phyloP scores from a whole-genome alignment of 1,284 basidiomycete species.

The Rhodotorula sp. region DNA sequence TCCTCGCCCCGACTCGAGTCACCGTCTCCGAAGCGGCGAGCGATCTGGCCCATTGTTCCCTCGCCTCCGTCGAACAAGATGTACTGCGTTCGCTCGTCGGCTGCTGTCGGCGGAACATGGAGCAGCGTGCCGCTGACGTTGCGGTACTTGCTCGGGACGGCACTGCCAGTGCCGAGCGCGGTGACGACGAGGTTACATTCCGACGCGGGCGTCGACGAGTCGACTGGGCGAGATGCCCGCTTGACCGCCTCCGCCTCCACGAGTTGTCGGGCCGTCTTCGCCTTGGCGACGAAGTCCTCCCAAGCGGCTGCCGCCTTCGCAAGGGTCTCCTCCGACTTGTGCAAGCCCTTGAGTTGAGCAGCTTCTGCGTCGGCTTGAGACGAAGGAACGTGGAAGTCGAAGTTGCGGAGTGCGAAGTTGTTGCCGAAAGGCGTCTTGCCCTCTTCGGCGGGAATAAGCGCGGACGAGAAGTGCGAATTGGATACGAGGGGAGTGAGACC shows the following conservation, averaged over 20 bases:
- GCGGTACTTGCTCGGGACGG: constrained; percentile 75
- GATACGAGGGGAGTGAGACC: constrained; percentile 25
- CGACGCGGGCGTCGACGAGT: constrained; percentile 41
- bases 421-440: constrained; percentile 39
- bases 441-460: constrained; percentile 48
- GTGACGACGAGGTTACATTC: constrained; percentile 67
- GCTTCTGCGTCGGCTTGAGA: constrained; percentile 38
- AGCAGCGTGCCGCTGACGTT: constrained; percentile 79
- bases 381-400: constrained; percentile 34
- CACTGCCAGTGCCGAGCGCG: constrained; percentile 84
- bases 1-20: constrained; percentile 18
- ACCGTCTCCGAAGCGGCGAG: constrained; percentile 68
- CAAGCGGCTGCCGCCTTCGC: constrained; percentile 16
- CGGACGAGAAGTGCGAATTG: constrained; percentile 33
- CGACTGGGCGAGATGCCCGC: background rate
- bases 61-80: constrained; percentile 88
- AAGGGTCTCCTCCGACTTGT: constrained; percentile 23
- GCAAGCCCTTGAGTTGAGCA: constrained; percentile 26
- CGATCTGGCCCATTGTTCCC: constrained; percentile 85
- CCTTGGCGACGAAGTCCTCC: constrained; percentile 37
- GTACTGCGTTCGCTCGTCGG: constrained; percentile 54
- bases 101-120: constrained; percentile 57
- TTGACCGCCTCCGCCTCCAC: background rate
- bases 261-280: constrained; percentile 33
- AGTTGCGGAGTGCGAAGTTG: constrained; percentile 39